phyloP scores from a whole-genome alignment of 2,329 filamentous ascomycete genomes.

The Sphaerostilbella broomeana region DNA sequence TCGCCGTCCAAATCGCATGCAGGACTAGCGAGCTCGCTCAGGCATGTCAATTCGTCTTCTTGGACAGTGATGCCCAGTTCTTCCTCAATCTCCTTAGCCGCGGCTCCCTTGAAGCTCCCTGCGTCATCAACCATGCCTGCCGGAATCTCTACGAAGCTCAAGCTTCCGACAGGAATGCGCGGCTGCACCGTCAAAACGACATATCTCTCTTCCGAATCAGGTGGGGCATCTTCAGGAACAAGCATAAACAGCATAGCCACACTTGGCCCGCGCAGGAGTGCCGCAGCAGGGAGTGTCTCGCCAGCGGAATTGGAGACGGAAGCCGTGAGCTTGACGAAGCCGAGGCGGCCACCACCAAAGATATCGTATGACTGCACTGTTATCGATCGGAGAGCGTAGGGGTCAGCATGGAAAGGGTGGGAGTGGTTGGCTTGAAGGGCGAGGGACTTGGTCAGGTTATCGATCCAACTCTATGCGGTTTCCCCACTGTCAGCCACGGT shows the following conservation, averaged over 20 bases:
- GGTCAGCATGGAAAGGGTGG: constrained; percentile 48
- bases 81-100: constrained; percentile 55
- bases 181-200: constrained; percentile 55
- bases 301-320: constrained; percentile 40
- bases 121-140: constrained; percentile 52
- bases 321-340: constrained; percentile 51
- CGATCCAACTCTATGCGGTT: constrained; percentile 42
- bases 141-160: constrained; percentile 50
- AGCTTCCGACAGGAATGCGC: constrained; percentile 47
- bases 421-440: constrained; percentile 34
- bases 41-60: constrained; percentile 39
- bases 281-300: constrained; percentile 45
- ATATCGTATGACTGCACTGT: constrained; percentile 48
- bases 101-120: constrained; percentile 49
- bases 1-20: constrained; percentile 14
- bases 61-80: constrained; percentile 50
- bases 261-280: constrained; percentile 54
- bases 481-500: no score
- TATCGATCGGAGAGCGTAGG: constrained; percentile 46
- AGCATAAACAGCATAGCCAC: constrained; percentile 55
- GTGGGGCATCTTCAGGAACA: constrained; percentile 41
- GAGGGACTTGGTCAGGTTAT: constrained; percentile 41
- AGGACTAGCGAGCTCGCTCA: constrained; percentile 44
- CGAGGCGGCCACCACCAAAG: constrained; percentile 41
- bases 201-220: constrained; percentile 41